Base-by-base conservation (phyloP, 148 eudicot genomes). In the Rhododendron vialii region DNA sequence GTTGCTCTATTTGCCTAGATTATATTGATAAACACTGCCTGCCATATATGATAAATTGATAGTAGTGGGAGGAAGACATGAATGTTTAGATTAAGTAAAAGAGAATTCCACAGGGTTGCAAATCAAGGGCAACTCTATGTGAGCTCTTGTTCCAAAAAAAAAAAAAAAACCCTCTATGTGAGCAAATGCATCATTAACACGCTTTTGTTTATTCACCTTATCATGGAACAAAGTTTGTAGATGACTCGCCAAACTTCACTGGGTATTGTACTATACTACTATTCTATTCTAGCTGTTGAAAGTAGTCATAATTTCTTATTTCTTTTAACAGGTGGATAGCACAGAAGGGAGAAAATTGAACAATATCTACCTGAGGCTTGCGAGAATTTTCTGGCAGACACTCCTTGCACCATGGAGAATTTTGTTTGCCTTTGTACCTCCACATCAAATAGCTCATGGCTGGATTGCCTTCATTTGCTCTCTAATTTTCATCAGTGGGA, bases 391-490 rank as follows among this genome's bases (percentile, higher is more conserved):
- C 35, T 95, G 96, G 98, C 90, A 91, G 86, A 84, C 87, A 82
- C 91, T 96, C 65, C 89, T 88, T 61, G 89, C 89, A 47, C 98
- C 98, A 79, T 96, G 98, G 98, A 93, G 89, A 86, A 43, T 96
- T 73, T 82, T 93, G 85, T 94, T 94, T 88, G 98, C 98, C 15
- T 90, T 96, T 85, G 95, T 95, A 43, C 96, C 98, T 83, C 98
- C 98, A 22, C 91, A 91, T 90, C 91, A 91, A 78, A 87, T 96
- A 74, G 93, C 95, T 82, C 96, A 96, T 84, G 98, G 98, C 65
- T 96, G 99, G 99, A 91, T 96, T 86, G 93, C 99, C 76, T 96
- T 96, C 90, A 89, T 93, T 84, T 92, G 90, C 86, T 93, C 97
- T 75, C 91, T 96, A 65, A 11, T 86, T 65, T 94, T 96, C 90